A percentile compares a stretch with the other conserved stretches of the same genome.
Conservation (phyloP, 495 filamentous ascomycete genomes). For the Durotheca rogersii region DNA sequence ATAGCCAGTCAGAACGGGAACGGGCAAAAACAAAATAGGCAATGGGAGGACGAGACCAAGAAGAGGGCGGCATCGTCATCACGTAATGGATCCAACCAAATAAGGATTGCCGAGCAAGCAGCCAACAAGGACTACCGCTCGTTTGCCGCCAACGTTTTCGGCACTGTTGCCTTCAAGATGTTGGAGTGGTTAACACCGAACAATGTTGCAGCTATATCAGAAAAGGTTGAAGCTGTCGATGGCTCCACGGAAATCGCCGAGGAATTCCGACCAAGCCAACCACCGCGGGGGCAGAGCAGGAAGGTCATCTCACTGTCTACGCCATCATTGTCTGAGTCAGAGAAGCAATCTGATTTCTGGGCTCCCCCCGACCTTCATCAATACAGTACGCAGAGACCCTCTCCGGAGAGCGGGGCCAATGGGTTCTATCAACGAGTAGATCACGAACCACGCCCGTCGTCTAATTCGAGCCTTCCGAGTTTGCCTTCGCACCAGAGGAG, state of each 20-base stretch:
- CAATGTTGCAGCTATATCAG: conserved; percentile 45
- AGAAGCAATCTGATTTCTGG: not conserved
- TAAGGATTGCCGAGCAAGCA: conserved; percentile 47
- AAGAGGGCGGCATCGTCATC: not conserved
- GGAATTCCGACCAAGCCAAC: conserved; percentile 1
- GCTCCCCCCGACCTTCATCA: conserved; percentile 2
- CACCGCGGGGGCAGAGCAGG: conserved; percentile 8
- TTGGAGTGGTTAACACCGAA: conserved; percentile 72
- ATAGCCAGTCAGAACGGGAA: conserved; percentile 18
- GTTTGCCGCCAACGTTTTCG: conserved; percentile 80
- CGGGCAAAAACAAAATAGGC: conserved; percentile 14
- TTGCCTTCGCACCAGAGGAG: conserved; percentile 37
- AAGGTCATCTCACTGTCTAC: conserved; percentile 4
- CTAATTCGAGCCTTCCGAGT: conserved; percentile 9
- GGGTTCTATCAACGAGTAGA: conserved; percentile 12
- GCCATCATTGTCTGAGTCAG: conserved; percentile 5
- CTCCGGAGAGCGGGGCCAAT: conserved; percentile 8
- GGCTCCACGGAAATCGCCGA: conserved; percentile 4
- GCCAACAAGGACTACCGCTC: conserved; percentile 75
- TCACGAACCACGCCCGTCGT: conserved; percentile 10
- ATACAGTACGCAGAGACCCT: not conserved
- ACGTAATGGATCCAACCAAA: conserved; percentile 3
- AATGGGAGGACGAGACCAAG: conserved; percentile 19
- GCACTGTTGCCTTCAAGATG: conserved; percentile 74
- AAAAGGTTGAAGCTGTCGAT: conserved; percentile 24